These are phyloP conservation scores for Calycina herbarum DNA, from an alignment of 2,329 filamentous ascomycete genomes.

Conservation along the genomic window DNA sequence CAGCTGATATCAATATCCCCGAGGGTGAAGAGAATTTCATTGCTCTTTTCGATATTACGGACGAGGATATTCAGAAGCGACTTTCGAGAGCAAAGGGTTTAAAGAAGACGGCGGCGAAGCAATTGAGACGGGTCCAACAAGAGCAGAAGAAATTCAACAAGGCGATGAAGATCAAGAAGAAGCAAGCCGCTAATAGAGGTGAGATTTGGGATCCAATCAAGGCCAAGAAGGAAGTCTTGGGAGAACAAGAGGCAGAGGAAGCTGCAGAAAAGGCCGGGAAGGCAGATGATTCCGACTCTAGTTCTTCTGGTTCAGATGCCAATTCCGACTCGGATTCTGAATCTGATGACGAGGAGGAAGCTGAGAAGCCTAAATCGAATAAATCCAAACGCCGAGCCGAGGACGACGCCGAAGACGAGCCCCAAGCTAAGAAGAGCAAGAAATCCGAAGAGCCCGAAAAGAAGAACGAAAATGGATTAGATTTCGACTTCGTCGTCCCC, in stretches of 20 bases:
- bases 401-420: conserved; percentile 17
- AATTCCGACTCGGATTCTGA: conserved; percentile 17
- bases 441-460: neutral
- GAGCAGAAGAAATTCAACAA: conserved; percentile 34
- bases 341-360: conserved; percentile 10
- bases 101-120: conserved; percentile 26
- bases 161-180: conserved; percentile 32
- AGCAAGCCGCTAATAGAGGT: conserved; percentile 26
- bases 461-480: conserved; percentile 9
- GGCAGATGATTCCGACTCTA: conserved; percentile 14
- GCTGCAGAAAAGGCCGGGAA: conserved; percentile 13
- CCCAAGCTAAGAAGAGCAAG: conserved; percentile 10
- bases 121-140: conserved; percentile 25
- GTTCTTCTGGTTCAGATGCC: conserved; percentile 14
- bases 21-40: conserved; percentile 38
- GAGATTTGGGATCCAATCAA: conserved; percentile 29
- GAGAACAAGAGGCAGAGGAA: conserved; percentile 17
- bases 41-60: conserved; percentile 38
- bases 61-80: conserved; percentile 34
- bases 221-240: conserved; percentile 29
- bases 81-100: conserved; percentile 26
- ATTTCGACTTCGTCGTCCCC: neutral
- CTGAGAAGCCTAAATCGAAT: conserved; percentile 9
- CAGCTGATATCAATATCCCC: conserved; percentile 31
- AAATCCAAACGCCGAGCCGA: conserved; percentile 11